Evolutionary conservation across 345 rosid genomes (phyloP), one percentile per base, ranked within the genome.

Genomic region (Linum lewisii): DNA sequence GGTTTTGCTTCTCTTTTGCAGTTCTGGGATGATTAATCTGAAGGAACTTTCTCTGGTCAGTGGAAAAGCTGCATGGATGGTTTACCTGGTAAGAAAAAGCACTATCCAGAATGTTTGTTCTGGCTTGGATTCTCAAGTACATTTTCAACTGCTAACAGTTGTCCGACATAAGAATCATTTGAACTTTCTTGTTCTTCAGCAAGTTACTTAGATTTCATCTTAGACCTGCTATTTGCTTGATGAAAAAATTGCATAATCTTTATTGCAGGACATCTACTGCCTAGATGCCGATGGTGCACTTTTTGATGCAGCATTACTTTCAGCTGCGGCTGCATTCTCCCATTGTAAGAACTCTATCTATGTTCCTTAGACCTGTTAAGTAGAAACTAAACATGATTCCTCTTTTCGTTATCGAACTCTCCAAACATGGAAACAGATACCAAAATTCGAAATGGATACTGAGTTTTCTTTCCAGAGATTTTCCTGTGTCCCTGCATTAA

Each of bases 51-150:
- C 80, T 54, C 61, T 86, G 65, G 79, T 93, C 65, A 79, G 85
- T 70, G 94, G 88, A 32, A 86, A 89, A 75, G 99, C 99, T 72
- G 91, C 99, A 63, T 92, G 91, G 98, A 81, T 92, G 94, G 89
- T 73, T 1, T 92, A 89, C 78, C 71, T 93, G 87, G 97, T 89
- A 58, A 70, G 79, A 63, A 29, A 4, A 15, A 22, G 32, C 54
- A 51, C 10, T 54, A 44, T 59, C 14, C 52, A 24, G 19, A 3
- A 1, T 54, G 8, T 52, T 2, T 69, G 51, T 22, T 0, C 44
- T 20, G 34, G 7, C 34, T 29, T 13, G 26, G 57, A 20, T 57
- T 11, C 44, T 57, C n/a, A 21, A 57, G 8, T 5, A 42, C 47
- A 42, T 42, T 42, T 4, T 42, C 18, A 42, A 42, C 47, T 42